A percentile compares a stretch with the other conserved stretches of the same genome.
These are phyloP conservation scores for Phialophora verrucosa DNA, from an alignment of 2,329 filamentous ascomycete species.

Conservation along the genomic window DNA sequence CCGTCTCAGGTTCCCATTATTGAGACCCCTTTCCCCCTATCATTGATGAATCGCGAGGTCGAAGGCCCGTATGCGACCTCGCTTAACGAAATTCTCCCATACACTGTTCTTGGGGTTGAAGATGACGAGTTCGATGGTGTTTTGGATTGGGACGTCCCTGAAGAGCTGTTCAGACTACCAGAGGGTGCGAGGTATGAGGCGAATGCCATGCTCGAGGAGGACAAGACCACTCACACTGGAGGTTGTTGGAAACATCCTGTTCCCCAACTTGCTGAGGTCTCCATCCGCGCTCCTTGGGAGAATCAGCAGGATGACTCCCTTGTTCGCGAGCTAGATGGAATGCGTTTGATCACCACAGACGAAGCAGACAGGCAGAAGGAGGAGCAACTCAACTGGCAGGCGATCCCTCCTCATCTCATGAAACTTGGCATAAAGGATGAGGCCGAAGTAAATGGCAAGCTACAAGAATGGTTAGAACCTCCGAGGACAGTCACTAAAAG, in stretches of 20 bases:
- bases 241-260: slow-evolving; percentile 11
- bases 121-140: not conserved
- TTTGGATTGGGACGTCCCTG: slow-evolving; percentile 5
- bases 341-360: not conserved
- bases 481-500: slow-evolving; percentile 28
- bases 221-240: not conserved
- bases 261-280: slow-evolving; percentile 4
- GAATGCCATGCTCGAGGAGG: slow-evolving; percentile 3
- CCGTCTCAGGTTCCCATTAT: not conserved
- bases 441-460: slow-evolving; percentile 14
- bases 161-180: slow-evolving; percentile 1
- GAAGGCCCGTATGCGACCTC: not conserved
- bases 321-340: not conserved
- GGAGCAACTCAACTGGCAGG: slow-evolving; percentile 18
- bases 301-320: not conserved
- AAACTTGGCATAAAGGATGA: slow-evolving; percentile 13
- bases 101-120: not conserved
- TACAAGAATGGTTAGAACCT: slow-evolving; percentile 3
- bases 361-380: not conserved
- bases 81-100: not conserved
- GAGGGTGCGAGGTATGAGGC: slow-evolving; percentile 10
- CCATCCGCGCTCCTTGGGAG: not conserved
- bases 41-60: not conserved
- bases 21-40: not conserved
- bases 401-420: slow-evolving; percentile 8